Evolutionary conservation across 257 asterid genomes (phyloP), one percentile per base, ranked within the genome.

Genomic region (Penstemon barbatus): DNA sequence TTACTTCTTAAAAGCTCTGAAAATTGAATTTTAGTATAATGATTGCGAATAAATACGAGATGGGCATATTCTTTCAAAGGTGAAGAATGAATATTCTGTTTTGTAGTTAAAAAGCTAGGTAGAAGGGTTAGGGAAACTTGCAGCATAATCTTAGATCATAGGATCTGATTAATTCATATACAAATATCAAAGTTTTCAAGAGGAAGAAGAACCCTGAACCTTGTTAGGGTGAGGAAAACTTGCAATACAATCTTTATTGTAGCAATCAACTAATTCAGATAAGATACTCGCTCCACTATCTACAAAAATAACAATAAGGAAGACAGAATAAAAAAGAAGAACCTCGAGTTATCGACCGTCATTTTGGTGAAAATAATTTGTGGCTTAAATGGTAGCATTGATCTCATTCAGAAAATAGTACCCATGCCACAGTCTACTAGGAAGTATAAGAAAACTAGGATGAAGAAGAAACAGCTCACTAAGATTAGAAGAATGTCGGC

Each of bases 401-500:
- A 25, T 25, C 33, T 25, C 33, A 25, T 25, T 25, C 33, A 25
- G 33, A 25, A 25, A 25, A 25, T 25, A 25, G 33, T 25, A 25
- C 33, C 33, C 2, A 25, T 25, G 33, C 33, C 33, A 25, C 33
- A 25, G 33, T 25, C 33, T 25, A 25, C 33, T 1, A 10, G 54
- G 19, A 42, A 39, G 55, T 49, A 19, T 37, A 55, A 41, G 18
- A 53, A 41, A 19, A 39, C 40, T 19, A 65, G 8, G 74, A 70
- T 41, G 52, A 19, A 33, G 51, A 42, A 41, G 44, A 45, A 58
- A 53, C 13, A 33, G 60, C 19, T 49, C 57, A 65, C 66, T 33
- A 37, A 15, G n/a, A 49, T 48, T 53, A 57, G 46, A 69, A 40
- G 33, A 19, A 56, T 55, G 60, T 52, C 56, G 57, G 36, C 59